Base-by-base conservation (phyloP, 1,284 basidiomycete genomes). In the Rhizopogon hawkerae region DNA sequence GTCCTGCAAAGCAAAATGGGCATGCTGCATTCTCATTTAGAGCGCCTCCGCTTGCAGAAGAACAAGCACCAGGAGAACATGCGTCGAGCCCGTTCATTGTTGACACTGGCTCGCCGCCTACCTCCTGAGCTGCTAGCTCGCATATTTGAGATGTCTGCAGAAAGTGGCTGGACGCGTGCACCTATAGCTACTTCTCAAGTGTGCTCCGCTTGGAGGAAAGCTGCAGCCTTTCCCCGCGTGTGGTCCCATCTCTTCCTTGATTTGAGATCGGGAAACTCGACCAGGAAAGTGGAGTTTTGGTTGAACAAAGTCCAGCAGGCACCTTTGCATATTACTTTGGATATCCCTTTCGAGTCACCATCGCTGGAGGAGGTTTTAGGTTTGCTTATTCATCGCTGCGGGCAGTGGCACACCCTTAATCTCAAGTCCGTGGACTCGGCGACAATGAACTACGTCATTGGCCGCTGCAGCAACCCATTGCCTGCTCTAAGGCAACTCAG, bases 171-270 rank as follows among this genome's bases (percentile, higher is more conserved):
- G 75, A 74, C 73, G 14, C 70, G 71, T 18, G 78, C 74, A 8
- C 80, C 81, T 11, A 60, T 83, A 14, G 68, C 71, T 38, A 71
- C 72, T 37, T 81, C 79, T 10, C 77, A 81, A 46, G 79, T 83
- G 33, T 84, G 79, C 56, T 71, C 74, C 2, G 66, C 74, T 48
- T 85, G 81, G 81, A 70, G 79, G 46, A 69, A 67, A 55, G 79
- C 78, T 0, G 69, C 77, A 4, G 63, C 61, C 44, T 66, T 69
- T 31, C 77, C 80, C 21, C 66, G 69, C 18, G 72, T 81, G 26
- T 84, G 81, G 81, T 78, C 78, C 3, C 67, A 75, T 54, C 56
- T 83, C 47, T 76, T 78, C 51, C 66, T 81, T 37, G 70, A 79
- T 54, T 69, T 71, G 49, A 72, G 77, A 56, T 65, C 69, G 35